Evolutionary conservation across 129 eudicot genomes (phyloP).

Genomic region (Centaurea solstitialis): DNA sequence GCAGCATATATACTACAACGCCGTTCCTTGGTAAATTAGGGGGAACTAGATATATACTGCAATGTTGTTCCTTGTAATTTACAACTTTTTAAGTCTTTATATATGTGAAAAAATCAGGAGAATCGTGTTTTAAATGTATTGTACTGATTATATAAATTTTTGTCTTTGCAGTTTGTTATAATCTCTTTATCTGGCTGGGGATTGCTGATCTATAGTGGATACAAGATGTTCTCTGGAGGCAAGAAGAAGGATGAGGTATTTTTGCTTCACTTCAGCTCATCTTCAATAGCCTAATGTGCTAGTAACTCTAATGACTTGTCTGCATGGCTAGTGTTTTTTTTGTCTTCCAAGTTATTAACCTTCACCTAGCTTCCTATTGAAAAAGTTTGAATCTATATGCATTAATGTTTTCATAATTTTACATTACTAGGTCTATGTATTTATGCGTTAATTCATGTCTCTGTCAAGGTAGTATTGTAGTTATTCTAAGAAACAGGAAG

Average conservation of each 20-base stretch:
- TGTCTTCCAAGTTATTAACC: not conserved
- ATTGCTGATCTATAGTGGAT: slow-evolving; percentile 61
- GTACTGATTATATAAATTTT: not conserved
- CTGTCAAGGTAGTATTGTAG: not conserved
- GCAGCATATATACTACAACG: slow-evolving; percentile 1
- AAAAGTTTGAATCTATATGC: not conserved
- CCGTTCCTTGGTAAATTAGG: not conserved
- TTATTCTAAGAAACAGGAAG: not conserved
- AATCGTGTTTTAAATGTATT: not conserved
- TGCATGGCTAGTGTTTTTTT: not conserved
- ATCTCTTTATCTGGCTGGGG: slow-evolving; percentile 92
- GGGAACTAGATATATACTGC: not conserved
- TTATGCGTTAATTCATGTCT: not conserved
- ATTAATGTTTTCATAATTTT: not conserved
- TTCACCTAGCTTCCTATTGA: slow-evolving; percentile 1
- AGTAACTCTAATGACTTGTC: not conserved
- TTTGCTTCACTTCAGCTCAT: not conserved
- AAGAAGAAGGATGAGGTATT: slow-evolving; percentile 72
- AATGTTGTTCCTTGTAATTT: not conserved
- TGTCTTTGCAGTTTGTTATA: slow-evolving; percentile 69
- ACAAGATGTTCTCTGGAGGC: slow-evolving; percentile 76
- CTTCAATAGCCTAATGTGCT: not conserved
- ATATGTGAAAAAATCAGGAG: not conserved
- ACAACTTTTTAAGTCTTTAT: not conserved
- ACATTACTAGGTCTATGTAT: not conserved